These are phyloP conservation scores for Mycothermus thermophilus DNA, from an alignment of 495 filamentous ascomycete species.

Conservation along the genomic window DNA sequence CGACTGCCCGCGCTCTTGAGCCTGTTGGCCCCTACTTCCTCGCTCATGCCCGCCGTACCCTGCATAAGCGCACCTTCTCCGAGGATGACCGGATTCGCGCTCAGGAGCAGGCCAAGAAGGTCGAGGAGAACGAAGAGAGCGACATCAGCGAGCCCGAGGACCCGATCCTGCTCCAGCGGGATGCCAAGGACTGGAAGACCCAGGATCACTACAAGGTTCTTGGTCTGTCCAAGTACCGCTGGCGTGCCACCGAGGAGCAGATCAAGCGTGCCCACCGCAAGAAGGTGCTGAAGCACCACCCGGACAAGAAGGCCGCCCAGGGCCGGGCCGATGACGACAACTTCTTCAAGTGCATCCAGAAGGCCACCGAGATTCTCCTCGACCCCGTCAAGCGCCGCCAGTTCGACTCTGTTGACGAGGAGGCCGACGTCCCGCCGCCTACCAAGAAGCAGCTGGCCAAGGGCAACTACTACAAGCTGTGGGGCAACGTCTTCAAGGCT, in stretches of 20 bases:
- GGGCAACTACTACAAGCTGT: constrained; percentile 89
- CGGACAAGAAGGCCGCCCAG: constrained; percentile 92
- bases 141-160: constrained; percentile 91
- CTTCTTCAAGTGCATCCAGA: constrained; percentile 99
- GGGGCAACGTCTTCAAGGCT: constrained; percentile 71
- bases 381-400: constrained; percentile 89
- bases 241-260: constrained; percentile 84
- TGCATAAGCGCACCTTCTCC: constrained; percentile 93
- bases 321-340: constrained; percentile 83
- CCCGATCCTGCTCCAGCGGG: constrained; percentile 72
- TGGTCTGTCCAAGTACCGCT: constrained; percentile 82
- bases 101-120: constrained; percentile 84
- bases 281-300: constrained; percentile 97
- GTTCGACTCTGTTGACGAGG: constrained; percentile 92
- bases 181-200: constrained; percentile 98
- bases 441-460: constrained; percentile 75
- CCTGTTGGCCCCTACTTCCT: constrained; percentile 96
- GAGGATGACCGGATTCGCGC: constrained; percentile 97
- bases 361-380: constrained; percentile 82
- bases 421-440: constrained; percentile 79
- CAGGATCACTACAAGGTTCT: constrained; percentile 99
- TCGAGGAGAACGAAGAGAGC: constrained; percentile 78
- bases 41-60: constrained; percentile 87
- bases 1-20: constrained; percentile 75
- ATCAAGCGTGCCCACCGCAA: constrained; percentile 98